Conservation (phyloP, 1,284 basidiomycete genomes). For the Trichosporon asahii region DNA sequence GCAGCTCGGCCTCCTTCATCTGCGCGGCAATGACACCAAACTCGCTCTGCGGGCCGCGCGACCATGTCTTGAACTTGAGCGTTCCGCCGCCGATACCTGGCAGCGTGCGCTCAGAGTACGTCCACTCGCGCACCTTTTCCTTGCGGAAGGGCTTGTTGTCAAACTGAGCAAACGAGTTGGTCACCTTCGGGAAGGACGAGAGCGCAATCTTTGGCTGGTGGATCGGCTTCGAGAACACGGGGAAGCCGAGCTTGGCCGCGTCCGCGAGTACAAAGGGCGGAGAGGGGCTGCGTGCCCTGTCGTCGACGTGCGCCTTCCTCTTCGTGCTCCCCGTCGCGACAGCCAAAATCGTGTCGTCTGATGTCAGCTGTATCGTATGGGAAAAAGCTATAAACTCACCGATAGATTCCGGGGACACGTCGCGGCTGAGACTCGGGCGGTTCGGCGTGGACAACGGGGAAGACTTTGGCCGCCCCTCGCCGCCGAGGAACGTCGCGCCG, state of each 20-base stretch:
- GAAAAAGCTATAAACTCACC: constrained; percentile 16
- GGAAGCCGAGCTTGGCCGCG: constrained; percentile 38
- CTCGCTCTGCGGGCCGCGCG: constrained; percentile 38
- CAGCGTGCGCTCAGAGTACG: constrained; percentile 28
- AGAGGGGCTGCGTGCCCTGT: constrained; percentile 23
- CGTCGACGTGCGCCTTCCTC: not conserved
- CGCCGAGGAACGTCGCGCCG: constrained; percentile 23
- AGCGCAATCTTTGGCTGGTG: constrained; percentile 35
- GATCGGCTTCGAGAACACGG: constrained; percentile 46
- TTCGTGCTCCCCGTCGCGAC: constrained; percentile 12
- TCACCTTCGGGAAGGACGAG: constrained; percentile 42
- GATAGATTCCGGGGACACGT: constrained; percentile 33
- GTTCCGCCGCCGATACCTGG: constrained; percentile 40
- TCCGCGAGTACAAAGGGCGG: constrained; percentile 42
- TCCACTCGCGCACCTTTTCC: constrained; percentile 40
- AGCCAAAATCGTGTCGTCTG: constrained; percentile 18
- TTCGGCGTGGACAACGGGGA: constrained; percentile 20
- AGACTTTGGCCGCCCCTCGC: not conserved
- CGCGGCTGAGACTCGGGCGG: constrained; percentile 26
- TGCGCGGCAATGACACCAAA: constrained; percentile 35
- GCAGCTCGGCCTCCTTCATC: constrained; percentile 40
- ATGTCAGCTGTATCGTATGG: not conserved
- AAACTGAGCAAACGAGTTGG: constrained; percentile 39
- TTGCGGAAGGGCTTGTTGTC: constrained; percentile 42
- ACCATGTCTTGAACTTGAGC: constrained; percentile 44